A percentile compares a stretch with the other conserved stretches of the same genome.
Evolutionary conservation across 108 stramenopile species (phyloP).

Genomic region (Stephanodiscus minutulus): DNA sequence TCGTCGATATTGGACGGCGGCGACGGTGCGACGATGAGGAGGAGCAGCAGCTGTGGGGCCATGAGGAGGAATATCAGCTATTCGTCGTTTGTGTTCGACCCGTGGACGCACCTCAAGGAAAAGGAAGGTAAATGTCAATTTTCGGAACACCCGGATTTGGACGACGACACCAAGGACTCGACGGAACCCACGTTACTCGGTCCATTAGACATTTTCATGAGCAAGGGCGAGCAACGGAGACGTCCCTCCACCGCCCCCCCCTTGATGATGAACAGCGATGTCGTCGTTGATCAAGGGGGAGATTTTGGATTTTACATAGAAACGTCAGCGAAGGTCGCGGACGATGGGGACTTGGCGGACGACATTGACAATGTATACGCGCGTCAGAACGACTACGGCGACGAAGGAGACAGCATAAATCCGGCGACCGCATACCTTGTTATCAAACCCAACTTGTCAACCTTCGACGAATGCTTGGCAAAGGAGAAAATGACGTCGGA

Average conservation of each 20-base stretch:
- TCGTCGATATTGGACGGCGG: too few relatives aligned
- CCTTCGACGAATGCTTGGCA: neutral
- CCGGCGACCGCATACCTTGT: too few relatives aligned
- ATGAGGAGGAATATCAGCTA: conserved; percentile 17
- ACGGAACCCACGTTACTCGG: neutral
- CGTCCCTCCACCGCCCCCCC: neutral
- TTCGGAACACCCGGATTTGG: conserved; percentile 20
- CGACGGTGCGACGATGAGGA: too few relatives aligned
- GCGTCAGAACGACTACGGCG: neutral
- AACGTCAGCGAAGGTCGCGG: neutral
- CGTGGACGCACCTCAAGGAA: conserved; percentile 33
- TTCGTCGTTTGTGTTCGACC: conserved; percentile 44
- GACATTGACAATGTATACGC: neutral
- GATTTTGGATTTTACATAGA: neutral
- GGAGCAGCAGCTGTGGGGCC: neutral
- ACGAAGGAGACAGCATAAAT: neutral
- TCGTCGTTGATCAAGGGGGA: neutral
- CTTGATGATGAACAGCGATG: neutral
- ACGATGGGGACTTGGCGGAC: neutral
- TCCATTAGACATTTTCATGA: too few relatives aligned
- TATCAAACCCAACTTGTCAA: neutral
- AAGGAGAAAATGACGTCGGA: neutral
- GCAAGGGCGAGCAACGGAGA: too few relatives aligned
- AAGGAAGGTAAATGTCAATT: conserved; percentile 25
- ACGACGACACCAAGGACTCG: neutral